Evolutionary conservation across 805 yeast species (phyloP).

Genomic region (Sugiyamaella chiloensis): DNA sequence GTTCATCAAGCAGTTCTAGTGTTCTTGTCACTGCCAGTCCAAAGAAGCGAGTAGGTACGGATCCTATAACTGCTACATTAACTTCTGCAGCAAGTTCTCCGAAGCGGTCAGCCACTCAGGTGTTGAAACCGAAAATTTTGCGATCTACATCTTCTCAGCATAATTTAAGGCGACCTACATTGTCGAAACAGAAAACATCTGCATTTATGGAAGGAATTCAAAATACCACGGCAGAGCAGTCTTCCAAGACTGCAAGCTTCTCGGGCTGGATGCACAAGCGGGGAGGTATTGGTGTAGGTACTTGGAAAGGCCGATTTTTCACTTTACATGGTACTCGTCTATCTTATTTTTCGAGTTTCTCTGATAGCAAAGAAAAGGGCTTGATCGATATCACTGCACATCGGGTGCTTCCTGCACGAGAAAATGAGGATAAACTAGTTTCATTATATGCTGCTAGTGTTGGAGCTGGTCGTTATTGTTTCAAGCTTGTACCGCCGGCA

Average conservation of each 20-base stretch:
- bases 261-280: conserved; percentile 97
- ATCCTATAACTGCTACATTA: not conserved
- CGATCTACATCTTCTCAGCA: conserved; percentile 43
- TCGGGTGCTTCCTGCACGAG: conserved; percentile 76
- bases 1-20: not conserved
- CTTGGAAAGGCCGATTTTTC: conserved; percentile 87
- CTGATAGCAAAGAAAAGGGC: conserved; percentile 85
- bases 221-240: conserved; percentile 67
- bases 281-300: conserved; percentile 78
- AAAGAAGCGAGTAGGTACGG: conserved; percentile 6
- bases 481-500: conserved; percentile 89
- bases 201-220: conserved; percentile 75
- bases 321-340: conserved; percentile 89
- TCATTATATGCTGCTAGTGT: conserved; percentile 90
- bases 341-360: conserved; percentile 76
- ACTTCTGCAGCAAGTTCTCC: conserved; percentile 2
- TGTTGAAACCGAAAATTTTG: conserved; percentile 1
- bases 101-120: conserved; percentile 7
- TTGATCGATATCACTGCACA: conserved; percentile 94
- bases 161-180: conserved; percentile 30
- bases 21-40: not conserved
- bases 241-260: conserved; percentile 68
- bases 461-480: conserved; percentile 90
- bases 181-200: conserved; percentile 37
- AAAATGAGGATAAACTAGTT: conserved; percentile 75